Evolutionary conservation across 176 grass and related monocot genomes (phyloP).

Genomic region (Aegilops sharonensis): DNA sequence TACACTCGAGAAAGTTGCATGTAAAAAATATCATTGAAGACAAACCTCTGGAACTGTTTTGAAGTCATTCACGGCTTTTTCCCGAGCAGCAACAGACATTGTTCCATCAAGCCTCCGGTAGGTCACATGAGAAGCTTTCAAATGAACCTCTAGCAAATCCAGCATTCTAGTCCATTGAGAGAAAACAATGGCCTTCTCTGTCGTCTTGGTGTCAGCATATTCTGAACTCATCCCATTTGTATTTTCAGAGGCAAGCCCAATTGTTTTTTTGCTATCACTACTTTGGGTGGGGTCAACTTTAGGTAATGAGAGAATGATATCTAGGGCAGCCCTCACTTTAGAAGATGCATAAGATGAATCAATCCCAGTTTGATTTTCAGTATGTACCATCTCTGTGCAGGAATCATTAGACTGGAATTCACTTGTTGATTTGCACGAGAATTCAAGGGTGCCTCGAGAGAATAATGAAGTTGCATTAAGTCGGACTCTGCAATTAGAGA

Average conservation of each 20-base stretch:
- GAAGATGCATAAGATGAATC: slow-evolving; percentile 71
- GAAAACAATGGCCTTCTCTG: slow-evolving; percentile 98
- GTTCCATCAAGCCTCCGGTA: slow-evolving; percentile 96
- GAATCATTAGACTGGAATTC: slow-evolving; percentile 47
- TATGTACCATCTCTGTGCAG: slow-evolving; percentile 40
- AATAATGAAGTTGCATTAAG: slow-evolving; percentile 72
- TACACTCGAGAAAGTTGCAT: slow-evolving; percentile 2
- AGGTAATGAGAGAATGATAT: slow-evolving; percentile 83
- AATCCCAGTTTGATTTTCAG: slow-evolving; percentile 40
- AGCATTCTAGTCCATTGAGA: slow-evolving; percentile 99
- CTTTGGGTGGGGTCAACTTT: slow-evolving; percentile 33
- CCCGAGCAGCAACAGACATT: slow-evolving; percentile 91
- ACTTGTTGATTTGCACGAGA: slow-evolving; percentile 46
- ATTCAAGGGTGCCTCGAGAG: slow-evolving; percentile 76
- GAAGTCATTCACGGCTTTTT: slow-evolving; percentile 94
- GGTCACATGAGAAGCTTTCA: slow-evolving; percentile 68
- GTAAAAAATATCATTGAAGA: slow-evolving; percentile 13
- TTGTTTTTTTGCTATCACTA: slow-evolving; percentile 31
- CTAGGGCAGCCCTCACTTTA: slow-evolving; percentile 79
- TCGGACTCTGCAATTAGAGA: slow-evolving; percentile 62
- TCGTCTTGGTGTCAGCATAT: slow-evolving; percentile 37
- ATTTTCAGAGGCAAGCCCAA: slow-evolving; percentile 2
- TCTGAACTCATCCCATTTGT: slow-evolving; percentile 36
- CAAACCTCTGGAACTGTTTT: slow-evolving; percentile 89
- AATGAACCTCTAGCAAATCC: slow-evolving; percentile 84